A percentile compares a stretch with the other conserved stretches of the same genome.
Evolutionary conservation across 805 yeast genomes (phyloP).

Genomic region (Saccharomyces eubayanus): DNA sequence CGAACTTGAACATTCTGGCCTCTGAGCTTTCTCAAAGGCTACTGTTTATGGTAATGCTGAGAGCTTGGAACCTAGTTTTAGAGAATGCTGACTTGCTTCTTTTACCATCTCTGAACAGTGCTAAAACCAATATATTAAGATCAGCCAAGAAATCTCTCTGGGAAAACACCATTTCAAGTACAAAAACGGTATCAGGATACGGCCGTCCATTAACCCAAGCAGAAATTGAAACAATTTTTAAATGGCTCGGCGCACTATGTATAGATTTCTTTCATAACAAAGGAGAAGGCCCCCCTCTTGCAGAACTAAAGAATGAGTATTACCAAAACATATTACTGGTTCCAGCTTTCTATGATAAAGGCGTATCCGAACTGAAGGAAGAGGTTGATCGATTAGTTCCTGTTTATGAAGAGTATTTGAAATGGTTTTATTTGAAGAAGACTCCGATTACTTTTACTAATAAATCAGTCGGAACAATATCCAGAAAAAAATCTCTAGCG

Average conservation of each 20-base stretch:
- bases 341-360: conserved; percentile 56
- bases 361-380: conserved; percentile 37
- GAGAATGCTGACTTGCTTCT: conserved; percentile 60
- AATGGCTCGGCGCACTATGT: conserved; percentile 62
- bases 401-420: conserved; percentile 41
- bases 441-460: conserved; percentile 29
- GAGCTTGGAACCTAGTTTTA: conserved; percentile 73
- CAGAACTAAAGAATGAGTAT: conserved; percentile 49
- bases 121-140: conserved; percentile 8
- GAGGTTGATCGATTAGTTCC: conserved; percentile 57
- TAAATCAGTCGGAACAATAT: conserved; percentile 11
- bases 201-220: conserved; percentile 47
- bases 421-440: conserved; percentile 7
- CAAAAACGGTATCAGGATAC: conserved; percentile 34
- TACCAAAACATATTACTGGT: conserved; percentile 58
- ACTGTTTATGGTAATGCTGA: conserved; percentile 57
- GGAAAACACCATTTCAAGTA: conserved; percentile 18
- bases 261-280: conserved; percentile 69
- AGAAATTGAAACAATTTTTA: conserved; percentile 60
- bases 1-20: conserved; percentile 58
- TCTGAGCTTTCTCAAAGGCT: conserved; percentile 47
- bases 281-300: conserved; percentile 73
- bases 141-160: conserved; percentile 27
- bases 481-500: conserved; percentile 33
- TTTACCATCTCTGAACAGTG: conserved; percentile 54